A percentile compares a stretch with the other conserved stretches of the same genome.
Evolutionary conservation across 2,329 filamentous ascomycete species (phyloP).

Genomic region (Fusarium goolgardi): DNA sequence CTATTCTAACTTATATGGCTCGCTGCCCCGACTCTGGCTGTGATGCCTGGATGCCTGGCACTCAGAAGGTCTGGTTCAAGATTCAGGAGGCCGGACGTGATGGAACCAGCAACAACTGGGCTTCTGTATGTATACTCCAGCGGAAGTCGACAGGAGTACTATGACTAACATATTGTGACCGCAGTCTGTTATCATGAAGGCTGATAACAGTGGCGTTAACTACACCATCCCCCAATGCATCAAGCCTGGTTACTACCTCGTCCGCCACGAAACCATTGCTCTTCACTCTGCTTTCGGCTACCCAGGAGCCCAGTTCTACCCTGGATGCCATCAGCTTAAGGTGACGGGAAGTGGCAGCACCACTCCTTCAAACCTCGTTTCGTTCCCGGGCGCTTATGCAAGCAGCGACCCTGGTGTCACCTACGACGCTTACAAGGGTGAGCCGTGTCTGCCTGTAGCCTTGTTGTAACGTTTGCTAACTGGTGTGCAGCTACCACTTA

Average conservation of each 20-base stretch:
- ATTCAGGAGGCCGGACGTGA: slow-evolving; percentile 62
- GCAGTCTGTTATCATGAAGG: slow-evolving; percentile 59
- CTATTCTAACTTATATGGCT: slow-evolving; percentile 70
- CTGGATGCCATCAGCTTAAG: slow-evolving; percentile 68
- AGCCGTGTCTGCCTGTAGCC: slow-evolving; percentile 20
- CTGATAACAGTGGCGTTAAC: slow-evolving; percentile 56
- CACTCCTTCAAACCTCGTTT: slow-evolving; percentile 56
- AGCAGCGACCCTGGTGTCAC: slow-evolving; percentile 62
- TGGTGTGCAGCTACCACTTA: slow-evolving; percentile 53
- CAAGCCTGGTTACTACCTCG: slow-evolving; percentile 65
- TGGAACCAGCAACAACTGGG: slow-evolving; percentile 64
- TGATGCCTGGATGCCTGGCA: slow-evolving; percentile 60
- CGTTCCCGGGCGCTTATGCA: slow-evolving; percentile 66
- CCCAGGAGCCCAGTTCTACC: slow-evolving; percentile 68
- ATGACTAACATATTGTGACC: neutral
- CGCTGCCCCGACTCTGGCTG: slow-evolving; percentile 65
- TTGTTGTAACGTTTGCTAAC: neutral
- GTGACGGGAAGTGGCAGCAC: slow-evolving; percentile 62
- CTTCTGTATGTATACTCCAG: slow-evolving; percentile 47
- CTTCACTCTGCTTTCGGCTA: slow-evolving; percentile 62
- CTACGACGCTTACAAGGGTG: slow-evolving; percentile 63
- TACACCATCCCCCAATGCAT: slow-evolving; percentile 68
- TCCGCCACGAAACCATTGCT: slow-evolving; percentile 68
- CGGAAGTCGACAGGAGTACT: fast-evolving
- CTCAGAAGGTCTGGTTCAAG: slow-evolving; percentile 67